Base-by-base conservation (phyloP, 495 filamentous ascomycete species). In the Aspergillus taichungensis region DNA sequence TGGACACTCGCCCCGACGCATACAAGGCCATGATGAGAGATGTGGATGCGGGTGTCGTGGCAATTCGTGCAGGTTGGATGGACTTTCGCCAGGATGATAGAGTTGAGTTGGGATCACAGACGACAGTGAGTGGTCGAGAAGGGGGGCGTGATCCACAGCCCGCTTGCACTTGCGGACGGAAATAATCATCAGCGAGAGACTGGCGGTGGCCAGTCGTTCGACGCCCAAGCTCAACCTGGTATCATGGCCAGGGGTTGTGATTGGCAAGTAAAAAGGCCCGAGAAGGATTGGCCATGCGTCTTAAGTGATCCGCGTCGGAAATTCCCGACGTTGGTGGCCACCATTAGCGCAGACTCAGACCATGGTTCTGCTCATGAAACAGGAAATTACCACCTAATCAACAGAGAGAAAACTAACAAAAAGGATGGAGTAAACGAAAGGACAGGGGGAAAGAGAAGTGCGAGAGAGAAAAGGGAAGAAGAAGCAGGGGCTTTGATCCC, bases 291-390 rank as follows among this genome's bases (percentile, higher is more conserved):
- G 46, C 52, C 47, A 55, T 55, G 48, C 52, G 42, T 43, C 40
- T 45, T 57, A 56, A 59, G 52, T 60, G 63, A 66, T 68, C 64
- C 59, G 64, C 62, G 57, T 54, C 62, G 60, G 60, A 62, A 64
- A 60, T 59, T 56, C 57, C 64, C 62, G 62, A 60, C 53, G 18
- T 24, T 24, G 18, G 18, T 24, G 18, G 18, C 18, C 18, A 24
- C 18, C 52, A 57, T 62, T 59, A 49, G 54, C 51, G 49, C 43
- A 51, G 52, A 51, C 41, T 24, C 31, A 29, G 32, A 34, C 18
- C 30, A 12, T 39, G 30, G 12, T 49, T 39, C 32, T 39, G 32
- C 18, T 24, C 18, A 24, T 24, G 18, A 24, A 24, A 24, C 18
- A 24, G 18, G 18, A 24, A 24, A 24, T 2, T 24, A 24, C 18